Percentiles rank a stretch among this genome's conserved stretches.
phyloP scores from a whole-genome alignment of 257 asterid species.

The Thymus mandschuricus region DNA sequence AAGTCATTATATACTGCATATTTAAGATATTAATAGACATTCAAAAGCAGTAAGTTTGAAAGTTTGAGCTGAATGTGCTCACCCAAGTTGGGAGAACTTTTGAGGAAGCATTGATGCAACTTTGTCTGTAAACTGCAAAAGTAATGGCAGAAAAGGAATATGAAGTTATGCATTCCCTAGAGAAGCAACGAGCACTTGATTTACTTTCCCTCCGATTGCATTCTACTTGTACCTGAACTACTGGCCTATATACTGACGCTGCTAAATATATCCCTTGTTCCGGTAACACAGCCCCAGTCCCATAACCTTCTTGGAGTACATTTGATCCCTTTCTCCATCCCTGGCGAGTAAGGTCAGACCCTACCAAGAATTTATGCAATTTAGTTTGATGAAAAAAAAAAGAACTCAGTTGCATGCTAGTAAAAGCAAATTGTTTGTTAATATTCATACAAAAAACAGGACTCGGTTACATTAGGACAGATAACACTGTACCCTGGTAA shows the following conservation, averaged over 20 bases:
- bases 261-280: conserved; percentile 98
- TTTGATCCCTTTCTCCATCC: conserved; percentile 91
- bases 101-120: conserved; percentile 95
- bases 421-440: too few relatives aligned
- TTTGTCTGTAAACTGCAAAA: conserved; percentile 88
- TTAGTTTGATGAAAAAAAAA: background rate
- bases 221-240: conserved; percentile 70
- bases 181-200: conserved; percentile 16
- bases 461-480: conserved; percentile 17
- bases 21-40: conserved; percentile 12
- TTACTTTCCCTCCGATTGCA: conserved; percentile 30
- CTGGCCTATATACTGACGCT: conserved; percentile 96
- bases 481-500: conserved; percentile 71
- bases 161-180: conserved; percentile 18
- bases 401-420: background rate
- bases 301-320: conserved; percentile 97
- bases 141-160: conserved; percentile 29
- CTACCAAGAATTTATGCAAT: conserved; percentile 42
- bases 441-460: too few relatives aligned
- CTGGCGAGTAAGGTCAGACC: conserved; percentile 76
- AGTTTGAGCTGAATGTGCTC: conserved; percentile 43
- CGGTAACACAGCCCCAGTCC: conserved; percentile 85
- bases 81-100: conserved; percentile 91
- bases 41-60: conserved; percentile 19
- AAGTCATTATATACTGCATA: conserved; percentile 12